A percentile compares a stretch with the other conserved stretches of the same genome.
Conservation (phyloP, 2,329 filamentous ascomycete genomes). For the Raffaelea arxii region DNA sequence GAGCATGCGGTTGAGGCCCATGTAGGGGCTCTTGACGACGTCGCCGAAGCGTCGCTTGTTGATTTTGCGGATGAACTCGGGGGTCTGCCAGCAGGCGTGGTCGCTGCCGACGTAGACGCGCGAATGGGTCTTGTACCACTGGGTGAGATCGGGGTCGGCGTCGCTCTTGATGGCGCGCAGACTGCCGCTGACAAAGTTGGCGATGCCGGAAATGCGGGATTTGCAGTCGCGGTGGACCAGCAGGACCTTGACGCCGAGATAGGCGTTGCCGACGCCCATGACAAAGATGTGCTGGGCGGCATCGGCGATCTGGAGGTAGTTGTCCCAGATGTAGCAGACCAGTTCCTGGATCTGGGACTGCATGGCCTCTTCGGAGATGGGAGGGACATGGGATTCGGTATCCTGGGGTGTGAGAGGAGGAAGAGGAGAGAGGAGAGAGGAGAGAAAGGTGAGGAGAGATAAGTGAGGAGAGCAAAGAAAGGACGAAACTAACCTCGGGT, state of each 20-base stretch:
- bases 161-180: conserved; percentile 74
- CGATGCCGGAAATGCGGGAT: conserved; percentile 56
- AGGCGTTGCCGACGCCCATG: conserved; percentile 83
- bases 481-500: conserved; percentile 38
- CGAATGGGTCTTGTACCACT: conserved; percentile 79
- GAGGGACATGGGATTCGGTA: conserved; percentile 35
- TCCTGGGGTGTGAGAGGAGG: conserved; percentile 31
- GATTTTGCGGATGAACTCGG: conserved; percentile 49
- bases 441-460: too few species aligned
- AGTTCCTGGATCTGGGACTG: conserved; percentile 60
- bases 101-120: conserved; percentile 66
- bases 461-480: too few species aligned
- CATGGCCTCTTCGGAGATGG: conserved; percentile 34
- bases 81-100: conserved; percentile 67
- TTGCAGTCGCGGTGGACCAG: conserved; percentile 59
- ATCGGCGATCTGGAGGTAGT: conserved; percentile 77
- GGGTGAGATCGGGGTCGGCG: conserved; percentile 58
- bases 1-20: conserved; percentile 47
- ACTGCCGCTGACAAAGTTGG: conserved; percentile 73
- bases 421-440: neutral
- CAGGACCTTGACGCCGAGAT: conserved; percentile 71
- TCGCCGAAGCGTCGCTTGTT: conserved; percentile 50
- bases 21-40: conserved; percentile 40
- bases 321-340: conserved; percentile 88
- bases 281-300: conserved; percentile 68